Evolutionary conservation across 2,329 filamentous ascomycete genomes (phyloP).

Genomic region (Albifimbria verrucaria): DNA sequence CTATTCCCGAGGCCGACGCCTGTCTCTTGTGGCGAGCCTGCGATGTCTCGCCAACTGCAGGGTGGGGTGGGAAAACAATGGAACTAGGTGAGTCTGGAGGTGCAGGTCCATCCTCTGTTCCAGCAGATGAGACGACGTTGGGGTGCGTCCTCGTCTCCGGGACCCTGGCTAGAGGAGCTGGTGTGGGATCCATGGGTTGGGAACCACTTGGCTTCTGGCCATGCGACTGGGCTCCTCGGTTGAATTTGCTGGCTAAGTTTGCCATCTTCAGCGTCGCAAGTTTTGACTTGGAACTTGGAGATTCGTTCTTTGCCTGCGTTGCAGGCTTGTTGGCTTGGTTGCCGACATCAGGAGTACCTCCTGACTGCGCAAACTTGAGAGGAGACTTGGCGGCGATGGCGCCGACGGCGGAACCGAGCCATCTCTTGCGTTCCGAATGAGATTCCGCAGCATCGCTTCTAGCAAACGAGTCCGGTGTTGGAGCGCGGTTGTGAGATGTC

Average conservation of each 20-base stretch:
- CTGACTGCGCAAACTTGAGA: slow-evolving; percentile 7
- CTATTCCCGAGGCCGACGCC: not conserved
- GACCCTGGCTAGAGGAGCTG: not conserved
- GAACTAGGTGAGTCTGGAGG: not conserved
- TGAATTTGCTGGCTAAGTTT: not conserved
- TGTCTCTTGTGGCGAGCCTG: not conserved
- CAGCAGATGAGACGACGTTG: too few relatives aligned
- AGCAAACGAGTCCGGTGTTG: slow-evolving; percentile 15
- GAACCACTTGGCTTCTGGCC: not conserved
- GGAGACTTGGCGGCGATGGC: slow-evolving; percentile 11
- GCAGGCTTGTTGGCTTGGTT: not conserved
- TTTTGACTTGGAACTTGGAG: not conserved
- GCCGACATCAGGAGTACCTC: not conserved
- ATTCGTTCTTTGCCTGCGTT: not conserved
- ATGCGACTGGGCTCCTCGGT: not conserved
- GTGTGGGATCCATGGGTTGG: not conserved
- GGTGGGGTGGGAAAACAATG: not conserved
- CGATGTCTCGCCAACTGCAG: not conserved
- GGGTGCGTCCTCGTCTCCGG: not conserved
- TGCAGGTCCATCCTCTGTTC: too few relatives aligned
- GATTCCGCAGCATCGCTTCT: slow-evolving; percentile 2
- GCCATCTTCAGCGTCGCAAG: not conserved
- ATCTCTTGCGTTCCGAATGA: slow-evolving; percentile 34
- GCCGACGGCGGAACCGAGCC: slow-evolving; percentile 27
- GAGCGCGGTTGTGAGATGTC: slow-evolving; percentile 11